phyloP scores from a whole-genome alignment of 192 early-diverging fungal species.

The Dissophora globulifera region DNA sequence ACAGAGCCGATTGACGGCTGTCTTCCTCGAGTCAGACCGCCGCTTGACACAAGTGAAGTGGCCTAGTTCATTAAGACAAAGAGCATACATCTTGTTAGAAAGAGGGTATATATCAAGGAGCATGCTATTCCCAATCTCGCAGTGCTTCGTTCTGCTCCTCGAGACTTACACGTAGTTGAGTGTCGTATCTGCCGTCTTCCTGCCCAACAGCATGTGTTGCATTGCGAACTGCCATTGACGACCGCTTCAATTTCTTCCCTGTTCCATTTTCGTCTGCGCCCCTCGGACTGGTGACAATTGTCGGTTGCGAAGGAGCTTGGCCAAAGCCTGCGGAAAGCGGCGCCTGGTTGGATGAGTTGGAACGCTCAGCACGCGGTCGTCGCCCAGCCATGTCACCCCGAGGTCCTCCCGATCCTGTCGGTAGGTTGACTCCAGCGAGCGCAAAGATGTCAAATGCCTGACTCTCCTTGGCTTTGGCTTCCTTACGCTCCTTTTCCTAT shows the following conservation, averaged over 20 bases:
- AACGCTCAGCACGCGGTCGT: constrained; percentile 9
- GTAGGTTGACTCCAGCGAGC: constrained; percentile 37
- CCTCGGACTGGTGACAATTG: background rate
- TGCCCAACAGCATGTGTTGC: background rate
- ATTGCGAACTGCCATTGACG: constrained; percentile 37
- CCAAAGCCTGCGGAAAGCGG: background rate
- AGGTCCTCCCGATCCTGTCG: constrained; percentile 7
- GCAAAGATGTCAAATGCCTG: constrained; percentile 49
- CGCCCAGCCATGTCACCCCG: background rate
- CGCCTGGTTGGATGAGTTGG: background rate
- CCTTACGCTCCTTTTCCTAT: constrained; percentile 50
- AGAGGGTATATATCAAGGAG: no score
- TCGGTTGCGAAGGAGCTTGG: background rate
- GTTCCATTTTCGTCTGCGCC: background rate
- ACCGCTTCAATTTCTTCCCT: constrained; percentile 41
- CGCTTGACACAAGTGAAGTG: background rate
- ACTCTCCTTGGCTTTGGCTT: constrained; percentile 40
- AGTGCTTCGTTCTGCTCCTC: no score
- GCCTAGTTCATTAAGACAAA: background rate
- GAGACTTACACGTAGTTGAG: background rate
- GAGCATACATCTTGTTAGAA: no score
- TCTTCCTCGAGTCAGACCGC: background rate
- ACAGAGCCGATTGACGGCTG: constrained; percentile 18
- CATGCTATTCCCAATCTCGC: no score
- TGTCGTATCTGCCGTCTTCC: background rate